Percentiles rank a stretch among this genome's conserved stretches.
These are phyloP conservation scores for Colletotrichum tropicicola DNA, from an alignment of 2,329 filamentous ascomycete genomes.

Conservation along the genomic window DNA sequence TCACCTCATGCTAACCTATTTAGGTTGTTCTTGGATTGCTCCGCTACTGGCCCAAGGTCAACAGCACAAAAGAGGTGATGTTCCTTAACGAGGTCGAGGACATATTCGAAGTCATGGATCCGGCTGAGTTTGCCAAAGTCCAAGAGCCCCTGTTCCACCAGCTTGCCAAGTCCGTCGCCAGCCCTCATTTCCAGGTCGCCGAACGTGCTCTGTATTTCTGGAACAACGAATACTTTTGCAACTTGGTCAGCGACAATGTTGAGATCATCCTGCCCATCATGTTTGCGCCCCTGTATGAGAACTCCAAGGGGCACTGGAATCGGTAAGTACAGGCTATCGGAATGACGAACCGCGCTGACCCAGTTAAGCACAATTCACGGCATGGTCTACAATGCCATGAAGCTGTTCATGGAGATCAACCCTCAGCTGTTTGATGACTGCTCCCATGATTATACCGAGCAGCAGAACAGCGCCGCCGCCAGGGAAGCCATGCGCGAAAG, in stretches of 20 bases:
- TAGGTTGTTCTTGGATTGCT: slow-evolving; percentile 93
- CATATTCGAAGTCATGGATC: slow-evolving; percentile 99
- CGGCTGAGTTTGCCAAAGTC: slow-evolving; percentile 97
- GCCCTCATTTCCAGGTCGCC: slow-evolving; percentile 98
- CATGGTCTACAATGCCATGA: slow-evolving; percentile 99
- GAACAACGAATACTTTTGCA: slow-evolving; percentile 99
- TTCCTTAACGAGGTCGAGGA: slow-evolving; percentile 99
- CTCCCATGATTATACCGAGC: slow-evolving; percentile 96
- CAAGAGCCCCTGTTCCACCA: slow-evolving; percentile 98
- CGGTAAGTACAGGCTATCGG: slow-evolving; percentile 65
- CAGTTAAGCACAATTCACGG: slow-evolving; percentile 88
- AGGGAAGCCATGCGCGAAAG: slow-evolving; percentile 83
- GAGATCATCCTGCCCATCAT: slow-evolving; percentile 98
- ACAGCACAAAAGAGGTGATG: slow-evolving; percentile 99
- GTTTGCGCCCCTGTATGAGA: slow-evolving; percentile 98
- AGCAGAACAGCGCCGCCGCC: slow-evolving; percentile 90
- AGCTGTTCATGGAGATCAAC: slow-evolving; percentile 99
- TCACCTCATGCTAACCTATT: slow-evolving; percentile 8
- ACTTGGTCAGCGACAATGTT: slow-evolving; percentile 97
- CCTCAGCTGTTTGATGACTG: slow-evolving; percentile 98
- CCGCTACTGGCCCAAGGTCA: slow-evolving; percentile 98
- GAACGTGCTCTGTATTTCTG: slow-evolving; percentile 98
- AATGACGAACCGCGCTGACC: slow-evolving; percentile 40
- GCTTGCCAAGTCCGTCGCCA: slow-evolving; percentile 96
- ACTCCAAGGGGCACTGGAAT: slow-evolving; percentile 99